These are phyloP conservation scores for Ochetophila trinervis DNA, from an alignment of 306 rosid genomes.

Conservation along the genomic window DNA sequence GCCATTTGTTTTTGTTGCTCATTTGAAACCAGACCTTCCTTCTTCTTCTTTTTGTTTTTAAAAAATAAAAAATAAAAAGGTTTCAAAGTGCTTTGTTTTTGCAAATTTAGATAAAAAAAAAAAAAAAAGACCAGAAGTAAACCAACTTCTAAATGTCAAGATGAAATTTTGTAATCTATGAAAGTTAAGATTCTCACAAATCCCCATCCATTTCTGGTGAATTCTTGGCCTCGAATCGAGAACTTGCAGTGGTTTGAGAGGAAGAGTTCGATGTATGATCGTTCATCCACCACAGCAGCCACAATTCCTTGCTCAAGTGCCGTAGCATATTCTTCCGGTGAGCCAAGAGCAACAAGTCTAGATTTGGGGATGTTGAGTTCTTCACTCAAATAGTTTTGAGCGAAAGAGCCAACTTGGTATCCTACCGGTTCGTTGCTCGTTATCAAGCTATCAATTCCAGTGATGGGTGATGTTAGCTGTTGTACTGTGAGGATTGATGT, in stretches of 20 bases:
- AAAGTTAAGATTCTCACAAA: conserved; percentile 40
- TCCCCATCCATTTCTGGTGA: conserved; percentile 60
- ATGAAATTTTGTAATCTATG: background rate
- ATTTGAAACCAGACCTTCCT: too few relatives aligned
- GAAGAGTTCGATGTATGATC: conserved; percentile 48
- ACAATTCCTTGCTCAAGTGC: conserved; percentile 45
- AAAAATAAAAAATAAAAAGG: too few relatives aligned
- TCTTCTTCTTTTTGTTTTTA: too few relatives aligned
- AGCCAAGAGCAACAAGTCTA: conserved; percentile 53
- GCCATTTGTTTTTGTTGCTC: too few relatives aligned
- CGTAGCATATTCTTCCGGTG: conserved; percentile 43
- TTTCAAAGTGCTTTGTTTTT: too few relatives aligned
- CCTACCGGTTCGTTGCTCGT: conserved; percentile 38
- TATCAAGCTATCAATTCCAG: conserved; percentile 46
- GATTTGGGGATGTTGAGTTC: conserved; percentile 39
- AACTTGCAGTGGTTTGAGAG: conserved; percentile 42
- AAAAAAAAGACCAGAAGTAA: too few relatives aligned
- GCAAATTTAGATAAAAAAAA: too few relatives aligned
- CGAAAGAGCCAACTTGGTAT: conserved; percentile 53
- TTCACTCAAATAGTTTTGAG: conserved; percentile 37
- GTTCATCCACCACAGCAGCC: conserved; percentile 49
- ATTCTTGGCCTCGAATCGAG: conserved; percentile 34
- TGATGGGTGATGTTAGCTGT: conserved; percentile 45
- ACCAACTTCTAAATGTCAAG: too few relatives aligned
- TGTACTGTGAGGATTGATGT: conserved; percentile 52